Percentiles rank a stretch among this genome's conserved stretches.
These are phyloP conservation scores for Chrysanthemum seticuspe DNA, from an alignment of 129 eudicot species.

Conservation along the genomic window DNA sequence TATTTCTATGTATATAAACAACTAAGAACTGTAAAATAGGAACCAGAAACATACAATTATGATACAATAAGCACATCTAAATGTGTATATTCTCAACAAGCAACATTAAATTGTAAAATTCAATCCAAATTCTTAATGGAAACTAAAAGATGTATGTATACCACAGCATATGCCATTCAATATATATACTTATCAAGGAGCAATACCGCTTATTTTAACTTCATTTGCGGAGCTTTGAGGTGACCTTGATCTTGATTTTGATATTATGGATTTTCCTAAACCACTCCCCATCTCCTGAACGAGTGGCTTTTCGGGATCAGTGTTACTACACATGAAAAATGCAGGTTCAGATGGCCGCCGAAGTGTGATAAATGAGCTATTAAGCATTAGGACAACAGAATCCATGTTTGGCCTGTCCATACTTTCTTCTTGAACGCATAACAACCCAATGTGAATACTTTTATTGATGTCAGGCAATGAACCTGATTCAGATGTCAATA, in stretches of 20 bases:
- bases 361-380: constrained; percentile 4
- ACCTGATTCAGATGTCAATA: neutral
- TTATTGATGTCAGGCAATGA: constrained; percentile 11
- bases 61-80: neutral
- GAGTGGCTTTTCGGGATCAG: constrained; percentile 11
- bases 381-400: constrained; percentile 7
- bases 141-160: neutral
- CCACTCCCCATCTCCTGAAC: neutral
- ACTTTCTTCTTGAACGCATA: constrained; percentile 19
- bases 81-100: neutral
- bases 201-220: constrained; percentile 1
- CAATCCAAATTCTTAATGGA: neutral
- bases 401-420: constrained; percentile 15
- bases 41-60: too few relatives aligned
- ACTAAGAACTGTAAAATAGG: too few relatives aligned
- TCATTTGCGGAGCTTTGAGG: constrained; percentile 6
- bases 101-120: neutral
- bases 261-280: constrained; percentile 5
- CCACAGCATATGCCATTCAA: neutral
- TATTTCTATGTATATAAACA: too few relatives aligned
- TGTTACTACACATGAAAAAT: constrained; percentile 7
- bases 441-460: constrained; percentile 20
- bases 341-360: constrained; percentile 6
- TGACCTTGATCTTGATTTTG: constrained; percentile 7
- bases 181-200: constrained; percentile 7